Evolutionary conservation across 352 stramenopile species (phyloP), one percentile per base, ranked within the genome.

Genomic region (Phytopythium mirpurense): DNA sequence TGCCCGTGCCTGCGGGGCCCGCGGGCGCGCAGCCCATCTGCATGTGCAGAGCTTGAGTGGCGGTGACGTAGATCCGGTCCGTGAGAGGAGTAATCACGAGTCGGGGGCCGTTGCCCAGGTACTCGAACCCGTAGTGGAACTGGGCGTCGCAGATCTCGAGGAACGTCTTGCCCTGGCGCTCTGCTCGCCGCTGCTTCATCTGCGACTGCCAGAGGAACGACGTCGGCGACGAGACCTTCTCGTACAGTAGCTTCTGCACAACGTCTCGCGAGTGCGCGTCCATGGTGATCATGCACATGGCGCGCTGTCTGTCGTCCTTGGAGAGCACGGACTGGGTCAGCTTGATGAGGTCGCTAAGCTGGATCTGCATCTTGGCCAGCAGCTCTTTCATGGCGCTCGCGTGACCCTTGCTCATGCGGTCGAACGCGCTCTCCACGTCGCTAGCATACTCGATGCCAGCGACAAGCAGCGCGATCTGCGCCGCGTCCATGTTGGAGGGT

Each of bases 231-330:
- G 67, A 81, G 16, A 97, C 91, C 32, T 88, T 60, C 59, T 97
- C 82, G 29, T 90, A 83, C 7, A 97, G 65, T 27, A 98, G 74
- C 24, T 94, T 96, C 24, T 97, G 81, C 0, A 98, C 77, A 42
- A 98, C 74, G 59, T 98, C 93, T 32, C 93, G 77, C 10, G 81
- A 74, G 59, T 98, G 93, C 0, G 91, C 88, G 59, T 98, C 93
- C 70, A 97, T 96, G 5, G 93, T 98, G 62, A 98, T 98, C 65
- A 96, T 86, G 44, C 90, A 94, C 89, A 98, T 98, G 21, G 98
- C 71, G 15, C 94, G 80, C 56, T 90, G 89, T 4, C 93, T 86
- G 59, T 98, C 92, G 35, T 78, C 83, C 49, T 86, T 93, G 5
- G 68, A 80, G 5, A 98, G 69, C 23, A 80, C 64, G 7, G 68